Base-by-base conservation (phyloP, 805 yeast species). In the Starmerella davenportii region DNA sequence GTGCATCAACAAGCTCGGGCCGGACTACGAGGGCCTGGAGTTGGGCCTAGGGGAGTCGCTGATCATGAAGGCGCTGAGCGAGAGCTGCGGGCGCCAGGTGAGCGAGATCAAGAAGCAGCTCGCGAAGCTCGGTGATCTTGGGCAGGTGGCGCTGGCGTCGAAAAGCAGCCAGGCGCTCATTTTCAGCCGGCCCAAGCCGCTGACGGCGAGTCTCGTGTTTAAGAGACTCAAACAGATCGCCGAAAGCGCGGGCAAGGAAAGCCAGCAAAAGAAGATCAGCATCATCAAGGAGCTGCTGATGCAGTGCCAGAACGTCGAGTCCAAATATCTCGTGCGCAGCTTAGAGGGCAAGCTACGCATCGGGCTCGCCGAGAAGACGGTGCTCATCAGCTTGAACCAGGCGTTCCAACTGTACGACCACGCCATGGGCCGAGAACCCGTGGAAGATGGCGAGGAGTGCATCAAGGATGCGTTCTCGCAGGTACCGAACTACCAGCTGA, bases 11-110 rank as follows among this genome's bases (percentile, higher is more conserved):
- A 64, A 87, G 43, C 61, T 85, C 8, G 95, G 95, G 0, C 98
- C 98, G 0, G 98, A 90, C 55, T 90, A 90, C 53, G 94, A 82
- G 53, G 95, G 92, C 23, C 61, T 87, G 41, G 98, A 90, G 53
- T 63, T 90, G 20, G 98, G 98, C 0, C 65, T 90, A 2, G 98
- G 98, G 15, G 98, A 90, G 56, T 74, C 92, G 2, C 55, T 90
- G 9, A 61, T 90, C 21, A 73, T 85, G 51, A 90, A 85, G 52
- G 90, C 96, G 0, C 72, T 90, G 30, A 74, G 84, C 27, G 93
- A 80, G 52, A 72, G 93, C 36, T 85, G 93, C 15, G 98, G 98
- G 1, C 66, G 93, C 39, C 68, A 85, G 0, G 48, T 72, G 1
- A 61, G 72, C 2, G 80, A 76, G 43, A 69, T 90, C 38, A 84